These are phyloP conservation scores for Amaranthus tricolor DNA, from an alignment of 179 eudicot species.

Conservation along the genomic window DNA sequence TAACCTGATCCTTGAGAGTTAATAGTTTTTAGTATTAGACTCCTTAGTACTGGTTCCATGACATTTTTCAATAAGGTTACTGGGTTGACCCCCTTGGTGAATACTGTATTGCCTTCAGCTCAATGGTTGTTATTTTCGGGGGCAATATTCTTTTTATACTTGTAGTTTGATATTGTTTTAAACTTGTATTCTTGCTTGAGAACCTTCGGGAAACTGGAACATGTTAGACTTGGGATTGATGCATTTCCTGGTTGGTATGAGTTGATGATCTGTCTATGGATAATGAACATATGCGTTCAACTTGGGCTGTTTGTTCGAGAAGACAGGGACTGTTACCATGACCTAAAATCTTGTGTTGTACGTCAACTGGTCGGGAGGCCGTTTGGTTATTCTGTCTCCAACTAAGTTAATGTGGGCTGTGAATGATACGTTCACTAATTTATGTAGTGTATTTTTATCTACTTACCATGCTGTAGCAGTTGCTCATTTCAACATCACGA, in stretches of 20 bases:
- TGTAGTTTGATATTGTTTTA: slow-evolving; percentile 6
- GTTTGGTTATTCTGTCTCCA: slow-evolving; percentile 16
- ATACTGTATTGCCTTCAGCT: slow-evolving; percentile 7
- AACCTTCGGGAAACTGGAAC: slow-evolving; percentile 16
- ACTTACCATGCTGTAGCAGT: slow-evolving; percentile 29
- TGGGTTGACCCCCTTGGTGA: slow-evolving; percentile 3
- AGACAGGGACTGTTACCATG: slow-evolving; percentile 24
- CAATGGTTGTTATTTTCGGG: background rate
- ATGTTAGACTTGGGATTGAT: slow-evolving; percentile 4
- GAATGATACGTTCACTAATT: slow-evolving; percentile 26
- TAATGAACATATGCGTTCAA: slow-evolving; percentile 20
- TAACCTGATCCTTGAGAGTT: slow-evolving; percentile 2
- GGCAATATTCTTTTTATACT: background rate
- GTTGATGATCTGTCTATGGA: slow-evolving; percentile 27
- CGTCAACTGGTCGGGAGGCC: slow-evolving; percentile 19
- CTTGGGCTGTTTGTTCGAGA: slow-evolving; percentile 30
- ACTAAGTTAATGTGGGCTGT: slow-evolving; percentile 27
- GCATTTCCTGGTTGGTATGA: slow-evolving; percentile 18
- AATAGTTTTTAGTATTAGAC: slow-evolving; percentile 12
- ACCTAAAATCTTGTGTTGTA: slow-evolving; percentile 18
- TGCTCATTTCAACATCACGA: slow-evolving; percentile 41
- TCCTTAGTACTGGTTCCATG: slow-evolving; percentile 12
- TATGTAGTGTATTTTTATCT: slow-evolving; percentile 20
- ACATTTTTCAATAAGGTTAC: background rate
- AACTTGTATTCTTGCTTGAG: slow-evolving; percentile 15